Evolutionary conservation across 2,329 filamentous ascomycete species (phyloP).

Genomic region (Cercospora janseana): DNA sequence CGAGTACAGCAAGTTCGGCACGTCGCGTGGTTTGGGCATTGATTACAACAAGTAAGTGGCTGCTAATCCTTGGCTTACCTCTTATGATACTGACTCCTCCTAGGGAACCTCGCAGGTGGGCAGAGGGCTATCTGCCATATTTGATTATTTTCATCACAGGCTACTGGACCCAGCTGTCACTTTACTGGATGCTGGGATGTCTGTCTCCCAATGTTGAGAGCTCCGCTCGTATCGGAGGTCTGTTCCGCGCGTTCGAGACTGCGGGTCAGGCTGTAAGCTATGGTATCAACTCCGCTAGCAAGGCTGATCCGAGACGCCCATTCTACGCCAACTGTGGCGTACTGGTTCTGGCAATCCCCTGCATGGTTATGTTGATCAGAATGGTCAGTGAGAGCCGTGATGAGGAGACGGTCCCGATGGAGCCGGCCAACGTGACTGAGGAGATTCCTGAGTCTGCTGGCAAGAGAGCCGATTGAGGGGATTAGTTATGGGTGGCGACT

Average conservation of each 20-base stretch:
- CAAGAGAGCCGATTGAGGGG: not conserved
- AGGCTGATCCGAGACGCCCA: slow-evolving; percentile 9
- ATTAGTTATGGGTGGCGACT: too few relatives aligned
- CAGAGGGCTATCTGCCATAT: slow-evolving; percentile 28
- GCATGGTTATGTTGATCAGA: slow-evolving; percentile 23
- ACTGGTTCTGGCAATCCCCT: slow-evolving; percentile 22
- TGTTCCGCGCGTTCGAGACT: slow-evolving; percentile 40
- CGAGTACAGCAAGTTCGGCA: slow-evolving; percentile 21
- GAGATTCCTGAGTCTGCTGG: not conserved
- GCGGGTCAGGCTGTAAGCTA: slow-evolving; percentile 47
- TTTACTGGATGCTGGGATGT: slow-evolving; percentile 43
- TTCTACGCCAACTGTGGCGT: slow-evolving; percentile 25
- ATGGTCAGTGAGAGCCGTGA: slow-evolving; percentile 18
- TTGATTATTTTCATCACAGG: slow-evolving; percentile 29
- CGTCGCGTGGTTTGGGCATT: slow-evolving; percentile 6
- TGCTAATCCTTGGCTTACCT: not conserved
- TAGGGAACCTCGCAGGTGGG: slow-evolving; percentile 21
- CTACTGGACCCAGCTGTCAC: slow-evolving; percentile 28
- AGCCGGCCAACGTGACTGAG: not conserved
- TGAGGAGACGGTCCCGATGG: not conserved
- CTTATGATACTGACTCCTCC: not conserved
- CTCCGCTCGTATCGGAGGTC: slow-evolving; percentile 34
- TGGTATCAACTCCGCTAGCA: slow-evolving; percentile 25
- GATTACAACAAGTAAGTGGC: slow-evolving; percentile 23
- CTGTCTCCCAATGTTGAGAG: slow-evolving; percentile 39